phyloP scores from a whole-genome alignment of 495 filamentous ascomycete species.

The Copromyces sp. region DNA sequence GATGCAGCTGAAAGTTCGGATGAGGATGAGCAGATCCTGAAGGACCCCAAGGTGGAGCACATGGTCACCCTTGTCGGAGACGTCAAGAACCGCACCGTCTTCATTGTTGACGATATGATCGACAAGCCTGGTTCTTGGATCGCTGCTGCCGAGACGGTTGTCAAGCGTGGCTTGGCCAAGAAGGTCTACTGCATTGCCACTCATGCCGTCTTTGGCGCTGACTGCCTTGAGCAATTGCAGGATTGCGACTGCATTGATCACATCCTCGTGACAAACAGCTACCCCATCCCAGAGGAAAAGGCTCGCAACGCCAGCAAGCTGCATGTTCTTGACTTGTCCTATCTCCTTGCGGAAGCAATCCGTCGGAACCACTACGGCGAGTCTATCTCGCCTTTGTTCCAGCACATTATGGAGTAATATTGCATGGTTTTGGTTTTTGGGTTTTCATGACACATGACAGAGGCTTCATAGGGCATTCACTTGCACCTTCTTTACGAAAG shows the following conservation, averaged over 20 bases:
- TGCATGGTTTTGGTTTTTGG: slow-evolving; percentile 8
- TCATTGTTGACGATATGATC: slow-evolving; percentile 98
- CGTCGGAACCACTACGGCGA: slow-evolving; percentile 87
- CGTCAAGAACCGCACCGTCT: slow-evolving; percentile 72
- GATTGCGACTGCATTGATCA: slow-evolving; percentile 83
- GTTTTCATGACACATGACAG: slow-evolving; percentile 2
- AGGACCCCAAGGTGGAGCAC: slow-evolving; percentile 67
- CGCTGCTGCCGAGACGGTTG: slow-evolving; percentile 93
- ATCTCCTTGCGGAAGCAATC: slow-evolving; percentile 82
- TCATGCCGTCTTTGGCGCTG: slow-evolving; percentile 84
- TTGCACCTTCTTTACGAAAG: background rate
- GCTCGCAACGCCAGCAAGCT: slow-evolving; percentile 67
- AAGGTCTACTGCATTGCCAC: slow-evolving; percentile 97
- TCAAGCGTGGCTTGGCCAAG: slow-evolving; percentile 82
- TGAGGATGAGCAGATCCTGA: slow-evolving; percentile 74
- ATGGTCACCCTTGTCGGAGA: slow-evolving; percentile 95
- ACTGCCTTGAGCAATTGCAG: slow-evolving; percentile 84
- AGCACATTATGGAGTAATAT: slow-evolving; percentile 51
- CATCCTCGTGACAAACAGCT: slow-evolving; percentile 94
- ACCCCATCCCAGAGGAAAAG: slow-evolving; percentile 71
- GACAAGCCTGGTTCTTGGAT: slow-evolving; percentile 96
- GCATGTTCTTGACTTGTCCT: slow-evolving; percentile 78
- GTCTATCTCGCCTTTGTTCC: slow-evolving; percentile 79
- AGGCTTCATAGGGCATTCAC: slow-evolving; percentile 1
- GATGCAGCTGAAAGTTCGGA: slow-evolving; percentile 74